These are phyloP conservation scores for Herpetospermum pedunculosum DNA, from an alignment of 306 rosid genomes.

Conservation along the genomic window DNA sequence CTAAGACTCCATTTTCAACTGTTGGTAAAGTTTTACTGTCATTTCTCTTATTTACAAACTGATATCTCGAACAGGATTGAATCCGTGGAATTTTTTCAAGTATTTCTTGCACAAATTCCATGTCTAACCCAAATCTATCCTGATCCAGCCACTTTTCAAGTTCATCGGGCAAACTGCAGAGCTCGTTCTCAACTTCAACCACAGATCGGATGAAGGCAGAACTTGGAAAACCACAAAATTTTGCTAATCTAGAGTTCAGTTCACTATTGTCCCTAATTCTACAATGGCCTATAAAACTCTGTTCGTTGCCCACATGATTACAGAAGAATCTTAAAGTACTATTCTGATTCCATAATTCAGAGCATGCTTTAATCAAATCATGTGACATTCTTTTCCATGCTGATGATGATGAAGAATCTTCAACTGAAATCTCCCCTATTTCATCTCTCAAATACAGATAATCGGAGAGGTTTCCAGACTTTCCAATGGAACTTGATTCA, in stretches of 20 bases:
- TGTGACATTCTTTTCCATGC: constrained; percentile 73
- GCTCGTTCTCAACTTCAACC: constrained; percentile 34
- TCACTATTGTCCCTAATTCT: constrained; percentile 22
- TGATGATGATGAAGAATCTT: constrained; percentile 48
- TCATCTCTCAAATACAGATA: constrained; percentile 33
- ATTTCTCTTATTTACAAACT: constrained; percentile 39
- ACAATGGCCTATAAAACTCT: constrained; percentile 16
- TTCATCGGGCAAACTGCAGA: constrained; percentile 20
- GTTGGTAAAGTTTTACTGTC: constrained; percentile 40
- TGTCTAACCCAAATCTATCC: constrained; percentile 92
- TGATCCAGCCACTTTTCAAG: constrained; percentile 75
- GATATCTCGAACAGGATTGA: constrained; percentile 43
- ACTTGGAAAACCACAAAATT: constrained; percentile 43
- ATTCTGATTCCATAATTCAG: constrained; percentile 49
- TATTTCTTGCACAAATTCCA: constrained; percentile 84
- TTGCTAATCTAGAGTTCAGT: constrained; percentile 32
- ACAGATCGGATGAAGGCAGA: constrained; percentile 34
- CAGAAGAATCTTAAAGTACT: constrained; percentile 50
- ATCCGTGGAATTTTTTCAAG: constrained; percentile 70
- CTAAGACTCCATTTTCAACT: constrained; percentile 70
- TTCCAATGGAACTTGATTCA: constrained; percentile 18
- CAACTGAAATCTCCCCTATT: constrained; percentile 76
- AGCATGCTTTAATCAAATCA: constrained; percentile 43
- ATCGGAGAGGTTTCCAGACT: constrained; percentile 17
- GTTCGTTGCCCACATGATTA: constrained; percentile 46